phyloP scores from a whole-genome alignment of 73 alveolate genomes.

The Paramecium sexaurelia region DNA sequence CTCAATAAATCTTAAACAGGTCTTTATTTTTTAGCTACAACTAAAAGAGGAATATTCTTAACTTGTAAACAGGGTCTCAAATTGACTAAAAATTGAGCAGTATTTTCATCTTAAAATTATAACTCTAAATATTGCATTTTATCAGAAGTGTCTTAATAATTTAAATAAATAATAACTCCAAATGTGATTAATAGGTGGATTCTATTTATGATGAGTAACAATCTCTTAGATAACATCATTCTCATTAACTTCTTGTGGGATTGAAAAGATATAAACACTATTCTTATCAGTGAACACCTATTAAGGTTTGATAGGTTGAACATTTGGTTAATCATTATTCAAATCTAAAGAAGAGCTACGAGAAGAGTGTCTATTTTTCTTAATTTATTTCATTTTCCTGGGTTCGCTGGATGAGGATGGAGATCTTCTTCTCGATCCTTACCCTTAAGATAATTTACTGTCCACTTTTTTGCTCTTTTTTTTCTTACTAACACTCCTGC shows the following conservation, averaged over 20 bases:
- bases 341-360: neutral
- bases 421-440: neutral
- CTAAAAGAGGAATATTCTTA: constrained; percentile 47
- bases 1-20: constrained; percentile 48
- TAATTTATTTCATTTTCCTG: neutral
- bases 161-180: constrained; percentile 21
- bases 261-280: neutral
- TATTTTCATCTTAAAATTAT: constrained; percentile 7
- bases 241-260: constrained; percentile 35
- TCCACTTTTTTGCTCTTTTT: neutral
- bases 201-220: constrained; percentile 28
- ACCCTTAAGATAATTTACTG: neutral
- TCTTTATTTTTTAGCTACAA: constrained; percentile 7
- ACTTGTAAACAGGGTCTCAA: constrained; percentile 53
- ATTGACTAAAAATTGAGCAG: constrained; percentile 11
- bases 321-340: neutral
- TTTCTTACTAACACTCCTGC: constrained; percentile 18
- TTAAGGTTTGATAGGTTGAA: constrained; percentile 10
- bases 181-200: neutral
- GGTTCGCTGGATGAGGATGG: neutral
- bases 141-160: constrained; percentile 13
- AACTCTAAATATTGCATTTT: constrained; percentile 49
- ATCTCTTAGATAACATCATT: constrained; percentile 19
- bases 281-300: constrained; percentile 27
- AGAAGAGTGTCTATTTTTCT: neutral